phyloP scores from a whole-genome alignment of 2,329 filamentous ascomycete genomes.

The Parascedosporium putredinis region DNA sequence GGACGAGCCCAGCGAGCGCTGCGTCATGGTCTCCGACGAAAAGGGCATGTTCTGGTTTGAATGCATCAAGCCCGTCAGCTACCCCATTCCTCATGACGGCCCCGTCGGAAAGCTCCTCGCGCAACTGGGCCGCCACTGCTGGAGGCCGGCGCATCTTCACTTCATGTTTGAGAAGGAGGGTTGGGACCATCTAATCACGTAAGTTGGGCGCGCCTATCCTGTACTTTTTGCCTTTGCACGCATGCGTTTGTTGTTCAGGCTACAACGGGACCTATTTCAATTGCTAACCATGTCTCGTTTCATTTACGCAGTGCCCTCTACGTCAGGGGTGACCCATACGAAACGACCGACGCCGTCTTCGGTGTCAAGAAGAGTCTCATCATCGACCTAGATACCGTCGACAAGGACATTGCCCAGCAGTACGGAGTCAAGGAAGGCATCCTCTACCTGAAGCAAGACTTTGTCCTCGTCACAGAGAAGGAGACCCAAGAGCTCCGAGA shows the following conservation, averaged over 20 bases:
- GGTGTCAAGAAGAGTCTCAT: conserved; percentile 74
- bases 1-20: conserved; percentile 25
- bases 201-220: no score
- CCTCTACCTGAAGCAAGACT: conserved; percentile 60
- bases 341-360: conserved; percentile 76
- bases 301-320: conserved; percentile 72
- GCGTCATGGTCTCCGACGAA: conserved; percentile 18
- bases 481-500: conserved; percentile 59
- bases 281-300: conserved; percentile 1
- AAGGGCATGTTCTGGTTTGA: conserved; percentile 62
- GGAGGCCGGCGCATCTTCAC: conserved; percentile 69
- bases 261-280: no score
- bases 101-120: conserved; percentile 66
- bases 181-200: conserved; percentile 77
- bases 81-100: conserved; percentile 76
- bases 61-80: conserved; percentile 74
- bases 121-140: conserved; percentile 61
- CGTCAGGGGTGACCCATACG: conserved; percentile 67
- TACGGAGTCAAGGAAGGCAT: conserved; percentile 55
- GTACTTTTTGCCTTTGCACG: no score
- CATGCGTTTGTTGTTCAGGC: no score
- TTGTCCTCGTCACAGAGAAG: conserved; percentile 62
- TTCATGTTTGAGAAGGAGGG: conserved; percentile 80
- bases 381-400: conserved; percentile 47
- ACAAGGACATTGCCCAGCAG: conserved; percentile 41